phyloP scores from a whole-genome alignment of 2,329 filamentous ascomycete species.

The Periconia sp. region DNA sequence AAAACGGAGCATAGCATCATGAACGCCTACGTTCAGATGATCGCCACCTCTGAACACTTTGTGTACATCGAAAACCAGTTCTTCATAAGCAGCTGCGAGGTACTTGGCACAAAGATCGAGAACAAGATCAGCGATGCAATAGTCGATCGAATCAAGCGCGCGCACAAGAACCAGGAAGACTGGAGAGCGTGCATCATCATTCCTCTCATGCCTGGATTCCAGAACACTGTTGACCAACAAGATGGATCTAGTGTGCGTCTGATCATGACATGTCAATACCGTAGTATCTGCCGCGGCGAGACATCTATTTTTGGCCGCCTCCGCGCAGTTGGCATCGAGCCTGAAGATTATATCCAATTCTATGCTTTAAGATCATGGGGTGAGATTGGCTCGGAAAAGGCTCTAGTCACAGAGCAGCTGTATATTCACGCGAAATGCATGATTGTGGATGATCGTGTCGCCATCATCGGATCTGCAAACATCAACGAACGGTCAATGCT shows the following conservation, averaged over 20 bases:
- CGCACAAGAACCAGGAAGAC: slow-evolving; percentile 80
- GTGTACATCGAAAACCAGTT: slow-evolving; percentile 99
- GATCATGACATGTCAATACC: slow-evolving; percentile 97
- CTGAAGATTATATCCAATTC: slow-evolving; percentile 94
- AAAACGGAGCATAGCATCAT: slow-evolving; percentile 93
- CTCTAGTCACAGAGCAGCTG: slow-evolving; percentile 90
- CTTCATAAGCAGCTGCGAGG: slow-evolving; percentile 92
- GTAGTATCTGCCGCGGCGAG: slow-evolving; percentile 92
- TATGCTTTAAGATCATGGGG: slow-evolving; percentile 94
- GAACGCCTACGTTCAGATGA: slow-evolving; percentile 92
- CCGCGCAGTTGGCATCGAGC: slow-evolving; percentile 79
- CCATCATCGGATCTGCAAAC: slow-evolving; percentile 95
- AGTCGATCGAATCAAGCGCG: slow-evolving; percentile 87
- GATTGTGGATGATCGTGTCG: slow-evolving; percentile 91
- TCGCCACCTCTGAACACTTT: slow-evolving; percentile 93
- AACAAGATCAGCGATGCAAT: slow-evolving; percentile 95
- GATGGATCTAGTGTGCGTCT: slow-evolving; percentile 93
- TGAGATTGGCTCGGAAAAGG: slow-evolving; percentile 80
- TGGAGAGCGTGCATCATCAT: slow-evolving; percentile 93
- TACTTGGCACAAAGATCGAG: slow-evolving; percentile 83
- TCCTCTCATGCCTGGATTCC: slow-evolving; percentile 96
- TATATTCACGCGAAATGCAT: slow-evolving; percentile 99
- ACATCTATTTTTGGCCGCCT: slow-evolving; percentile 90
- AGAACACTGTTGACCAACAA: slow-evolving; percentile 92
- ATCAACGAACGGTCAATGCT: slow-evolving; percentile 98